Conservation (phyloP, 1,284 basidiomycete genomes). For the Ceratobasidium theobromae region DNA sequence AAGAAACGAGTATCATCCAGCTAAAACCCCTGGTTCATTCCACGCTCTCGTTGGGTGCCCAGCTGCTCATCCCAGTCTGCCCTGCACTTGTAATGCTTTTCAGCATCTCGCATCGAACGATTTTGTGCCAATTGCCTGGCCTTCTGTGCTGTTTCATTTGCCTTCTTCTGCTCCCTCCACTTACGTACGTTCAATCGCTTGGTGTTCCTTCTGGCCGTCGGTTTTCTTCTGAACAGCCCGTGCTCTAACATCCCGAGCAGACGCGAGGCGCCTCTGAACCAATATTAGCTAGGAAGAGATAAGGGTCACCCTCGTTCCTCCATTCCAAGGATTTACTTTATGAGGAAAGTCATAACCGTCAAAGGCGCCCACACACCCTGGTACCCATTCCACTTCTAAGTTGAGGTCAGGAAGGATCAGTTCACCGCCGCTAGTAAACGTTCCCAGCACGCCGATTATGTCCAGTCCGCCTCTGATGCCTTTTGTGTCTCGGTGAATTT, state of each 20-base stretch:
- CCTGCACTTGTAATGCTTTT: too few relatives aligned
- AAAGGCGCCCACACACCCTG: not conserved
- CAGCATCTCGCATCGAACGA: too few relatives aligned
- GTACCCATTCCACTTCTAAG: not conserved
- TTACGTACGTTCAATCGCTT: too few relatives aligned
- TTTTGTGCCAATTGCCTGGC: too few relatives aligned
- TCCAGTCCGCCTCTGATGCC: not conserved
- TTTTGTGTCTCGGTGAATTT: not conserved
- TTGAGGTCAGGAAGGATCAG: not conserved
- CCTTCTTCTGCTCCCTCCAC: too few relatives aligned
- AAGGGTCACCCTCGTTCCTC: not conserved
- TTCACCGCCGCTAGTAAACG: not conserved
- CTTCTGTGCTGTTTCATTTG: too few relatives aligned
- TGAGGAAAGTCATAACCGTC: conserved; percentile 1
- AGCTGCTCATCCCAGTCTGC: too few relatives aligned
- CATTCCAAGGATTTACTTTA: not conserved
- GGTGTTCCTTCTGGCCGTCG: too few relatives aligned
- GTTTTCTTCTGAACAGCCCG: too few relatives aligned
- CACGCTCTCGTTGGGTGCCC: too few relatives aligned
- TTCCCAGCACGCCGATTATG: not conserved
- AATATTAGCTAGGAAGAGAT: conserved; percentile 1
- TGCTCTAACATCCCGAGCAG: not conserved
- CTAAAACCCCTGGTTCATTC: too few relatives aligned
- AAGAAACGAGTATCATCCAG: too few relatives aligned
- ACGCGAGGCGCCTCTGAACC: not conserved